Percentiles rank a stretch among this genome's conserved stretches.
Conservation (phyloP, 495 filamentous ascomycete genomes). For the Hyaloscypha finlandica region DNA sequence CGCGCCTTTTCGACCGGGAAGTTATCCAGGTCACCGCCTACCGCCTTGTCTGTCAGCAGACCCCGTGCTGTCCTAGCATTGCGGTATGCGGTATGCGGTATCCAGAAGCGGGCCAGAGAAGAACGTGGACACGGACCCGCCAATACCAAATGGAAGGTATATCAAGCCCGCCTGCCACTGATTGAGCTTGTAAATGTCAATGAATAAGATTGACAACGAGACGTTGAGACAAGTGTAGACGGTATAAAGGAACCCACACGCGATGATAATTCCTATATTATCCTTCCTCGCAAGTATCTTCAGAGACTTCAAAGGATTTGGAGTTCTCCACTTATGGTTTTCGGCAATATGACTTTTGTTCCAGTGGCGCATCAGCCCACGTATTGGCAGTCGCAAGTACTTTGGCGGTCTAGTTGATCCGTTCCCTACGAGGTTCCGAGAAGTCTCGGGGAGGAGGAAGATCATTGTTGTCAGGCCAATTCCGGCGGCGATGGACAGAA, state of each 20-base stretch:
- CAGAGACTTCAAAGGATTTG: too few relatives aligned
- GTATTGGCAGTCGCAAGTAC: too few relatives aligned
- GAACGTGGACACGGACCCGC: conserved; percentile 29
- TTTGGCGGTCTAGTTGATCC: background rate
- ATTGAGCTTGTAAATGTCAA: conserved; percentile 59
- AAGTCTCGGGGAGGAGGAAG: conserved; percentile 38
- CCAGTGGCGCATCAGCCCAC: too few relatives aligned
- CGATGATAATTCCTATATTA: too few relatives aligned
- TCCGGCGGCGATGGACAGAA: conserved; percentile 41
- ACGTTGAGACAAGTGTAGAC: conserved; percentile 8
- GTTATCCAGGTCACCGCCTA: conserved; percentile 10
- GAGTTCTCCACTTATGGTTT: too few relatives aligned
- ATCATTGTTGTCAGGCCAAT: conserved; percentile 27
- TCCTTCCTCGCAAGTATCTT: too few relatives aligned
- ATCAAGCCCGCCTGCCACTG: conserved; percentile 43
- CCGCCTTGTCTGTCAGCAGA: conserved; percentile 10
- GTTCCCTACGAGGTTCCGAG: conserved; percentile 25
- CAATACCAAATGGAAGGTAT: conserved; percentile 39
- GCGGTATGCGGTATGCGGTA: conserved; percentile 37
- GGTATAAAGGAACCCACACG: too few relatives aligned
- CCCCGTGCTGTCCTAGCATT: conserved; percentile 18
- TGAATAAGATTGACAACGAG: conserved; percentile 37
- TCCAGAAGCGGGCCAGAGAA: conserved; percentile 32
- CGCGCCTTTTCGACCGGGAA: conserved; percentile 36
- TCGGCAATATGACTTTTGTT: too few relatives aligned